Evolutionary conservation across 352 stramenopile species (phyloP).

Genomic region (Phytophthora kernoviae): DNA sequence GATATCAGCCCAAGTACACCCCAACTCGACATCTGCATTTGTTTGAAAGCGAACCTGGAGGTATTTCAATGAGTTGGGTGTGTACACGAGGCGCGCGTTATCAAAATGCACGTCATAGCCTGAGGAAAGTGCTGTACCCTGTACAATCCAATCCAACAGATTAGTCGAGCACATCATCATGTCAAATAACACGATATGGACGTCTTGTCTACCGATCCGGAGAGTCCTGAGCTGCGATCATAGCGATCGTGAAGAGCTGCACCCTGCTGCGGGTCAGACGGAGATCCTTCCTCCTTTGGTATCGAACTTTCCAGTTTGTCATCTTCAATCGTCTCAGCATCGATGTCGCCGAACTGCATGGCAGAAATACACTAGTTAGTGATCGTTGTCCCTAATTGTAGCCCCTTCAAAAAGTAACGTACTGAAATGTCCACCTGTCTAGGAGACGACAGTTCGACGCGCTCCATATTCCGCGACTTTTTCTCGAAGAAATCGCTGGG

Average conservation of each 20-base stretch:
- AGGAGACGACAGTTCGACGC: conserved; percentile 70
- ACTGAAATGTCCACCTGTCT: conserved; percentile 16
- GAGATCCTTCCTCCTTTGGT: conserved; percentile 20
- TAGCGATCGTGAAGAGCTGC: conserved; percentile 26
- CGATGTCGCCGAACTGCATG: conserved; percentile 21
- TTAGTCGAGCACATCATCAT: not conserved
- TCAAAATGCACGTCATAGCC: conserved; percentile 79
- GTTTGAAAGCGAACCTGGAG: conserved; percentile 49
- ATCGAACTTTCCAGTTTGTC: conserved; percentile 5
- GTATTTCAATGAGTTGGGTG: conserved; percentile 74
- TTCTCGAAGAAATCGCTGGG: conserved; percentile 77
- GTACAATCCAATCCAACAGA: not conserved
- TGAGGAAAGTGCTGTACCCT: conserved; percentile 66
- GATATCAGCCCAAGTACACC: not conserved
- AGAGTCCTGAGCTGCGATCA: conserved; percentile 32
- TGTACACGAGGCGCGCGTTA: conserved; percentile 48
- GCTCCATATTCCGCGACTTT: conserved; percentile 74
- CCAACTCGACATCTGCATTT: not conserved
- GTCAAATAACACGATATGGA: not conserved
- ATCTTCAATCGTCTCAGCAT: not conserved
- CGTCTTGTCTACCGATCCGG: conserved; percentile 27
- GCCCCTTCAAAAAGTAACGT: not conserved
- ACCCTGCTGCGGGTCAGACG: conserved; percentile 18
- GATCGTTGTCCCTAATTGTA: not conserved
- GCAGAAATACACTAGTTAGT: not conserved